These are phyloP conservation scores for Trichoderma semiorbis DNA, from an alignment of 2,329 filamentous ascomycete genomes.

Conservation along the genomic window DNA sequence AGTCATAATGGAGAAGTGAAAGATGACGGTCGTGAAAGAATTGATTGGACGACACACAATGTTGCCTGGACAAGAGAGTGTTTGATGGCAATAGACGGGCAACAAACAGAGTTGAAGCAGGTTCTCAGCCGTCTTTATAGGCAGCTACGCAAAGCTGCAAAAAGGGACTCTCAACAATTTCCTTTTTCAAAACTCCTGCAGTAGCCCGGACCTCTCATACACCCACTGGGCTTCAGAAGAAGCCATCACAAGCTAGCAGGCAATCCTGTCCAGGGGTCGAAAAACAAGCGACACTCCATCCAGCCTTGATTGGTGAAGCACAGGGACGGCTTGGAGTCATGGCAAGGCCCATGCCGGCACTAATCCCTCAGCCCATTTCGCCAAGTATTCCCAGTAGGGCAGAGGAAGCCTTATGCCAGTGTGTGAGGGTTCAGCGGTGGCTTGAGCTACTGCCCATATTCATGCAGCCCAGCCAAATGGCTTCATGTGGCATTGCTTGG, in stretches of 20 bases:
- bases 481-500: neutral
- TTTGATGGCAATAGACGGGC: neutral
- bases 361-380: constrained; percentile 14
- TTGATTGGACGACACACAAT: neutral
- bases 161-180: neutral
- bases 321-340: neutral
- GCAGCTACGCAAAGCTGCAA: neutral
- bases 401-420: neutral
- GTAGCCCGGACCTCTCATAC: neutral
- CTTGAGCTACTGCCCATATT: neutral
- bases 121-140: neutral
- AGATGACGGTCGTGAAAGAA: constrained; percentile 6
- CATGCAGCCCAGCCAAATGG: neutral
- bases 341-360: constrained; percentile 2
- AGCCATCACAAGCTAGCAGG: constrained; percentile 13
- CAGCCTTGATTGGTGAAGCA: neutral
- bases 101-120: neutral
- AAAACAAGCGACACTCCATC: neutral
- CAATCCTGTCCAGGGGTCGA: neutral
- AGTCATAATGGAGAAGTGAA: constrained; percentile 24
- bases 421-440: neutral
- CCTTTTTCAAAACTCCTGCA: neutral
- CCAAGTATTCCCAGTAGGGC: neutral
- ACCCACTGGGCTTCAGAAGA: neutral
- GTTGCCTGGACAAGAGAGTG: neutral